Base-by-base conservation (phyloP, 805 yeast species). In the Candida suzukii region DNA sequence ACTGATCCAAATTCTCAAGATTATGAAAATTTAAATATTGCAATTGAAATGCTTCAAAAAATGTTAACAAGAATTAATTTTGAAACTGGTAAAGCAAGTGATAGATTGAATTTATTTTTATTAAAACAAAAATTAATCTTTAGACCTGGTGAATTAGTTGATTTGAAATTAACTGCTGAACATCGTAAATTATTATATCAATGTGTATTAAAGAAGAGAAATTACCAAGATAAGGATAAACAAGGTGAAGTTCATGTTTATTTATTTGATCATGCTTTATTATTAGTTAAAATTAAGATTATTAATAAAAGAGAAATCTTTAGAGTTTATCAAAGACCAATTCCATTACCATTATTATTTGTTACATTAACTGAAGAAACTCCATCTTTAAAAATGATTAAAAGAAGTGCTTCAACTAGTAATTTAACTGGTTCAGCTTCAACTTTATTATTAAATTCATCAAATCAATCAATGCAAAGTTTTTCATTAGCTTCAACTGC, bases 31-130 rank as follows among this genome's bases (percentile, higher is more conserved):
- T 67, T 93, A 43, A 70, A 74, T 20, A 78, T 78, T 47, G 95
- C 95, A 1, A 76, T 84, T 48, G 86, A 78, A 38, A 78, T 83
- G 51, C 74, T 91, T 29, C 80, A 82, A 45, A 83, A 78, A 46
- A 78, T 88, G 46, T 74, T 93, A 63, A 80, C 73, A 24, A 76
- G 84, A 56, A 83, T 87, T 48, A 88, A 93, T 59, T 73, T 77
- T 38, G 97, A 90, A 51, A 80, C 95, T 32, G 99, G 99, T 64
- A 90, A 83, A 51, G 87, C 95, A 25, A 88, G 93, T 30, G 96
- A 91, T 67, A 74, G 96, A 48, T 88, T 88, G 64, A 87, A 90
- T 49, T 74, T 93, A 46, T 83, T 88, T 68, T 80, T 88, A 38
- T 71, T 93, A 57, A 85, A 86, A 54, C 96, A 87, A 60, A 80